Percentiles rank a stretch among this genome's conserved stretches.
phyloP scores from a whole-genome alignment of 2,329 filamentous ascomycete genomes.

The Aschersonia sp. region DNA sequence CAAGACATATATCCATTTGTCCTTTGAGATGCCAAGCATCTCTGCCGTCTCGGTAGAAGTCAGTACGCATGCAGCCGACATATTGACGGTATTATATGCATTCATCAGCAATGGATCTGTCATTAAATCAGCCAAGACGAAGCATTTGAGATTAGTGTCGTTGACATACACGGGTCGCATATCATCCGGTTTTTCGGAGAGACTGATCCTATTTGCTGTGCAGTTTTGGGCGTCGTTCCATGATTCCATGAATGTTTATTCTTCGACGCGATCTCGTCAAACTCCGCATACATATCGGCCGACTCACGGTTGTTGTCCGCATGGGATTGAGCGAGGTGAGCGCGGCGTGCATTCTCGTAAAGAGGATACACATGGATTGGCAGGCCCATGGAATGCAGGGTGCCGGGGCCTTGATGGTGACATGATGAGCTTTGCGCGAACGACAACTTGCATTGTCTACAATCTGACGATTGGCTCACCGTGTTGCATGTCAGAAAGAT shows the following conservation, averaged over 20 bases:
- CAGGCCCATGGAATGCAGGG: constrained; percentile 41
- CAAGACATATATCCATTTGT: constrained; percentile 49
- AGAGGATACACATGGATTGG: constrained; percentile 55
- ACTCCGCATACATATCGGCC: constrained; percentile 43
- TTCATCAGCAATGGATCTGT: constrained; percentile 56
- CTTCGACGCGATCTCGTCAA: constrained; percentile 38
- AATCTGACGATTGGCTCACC: constrained; percentile 3
- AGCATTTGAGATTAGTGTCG: background rate
- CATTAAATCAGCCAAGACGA: background rate
- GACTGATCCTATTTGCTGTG: constrained; percentile 37
- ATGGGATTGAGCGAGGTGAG: constrained; percentile 37
- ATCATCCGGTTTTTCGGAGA: constrained; percentile 50
- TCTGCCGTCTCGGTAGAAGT: constrained; percentile 41
- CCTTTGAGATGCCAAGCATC: constrained; percentile 36
- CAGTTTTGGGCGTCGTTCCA: constrained; percentile 26
- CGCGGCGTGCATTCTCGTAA: constrained; percentile 50
- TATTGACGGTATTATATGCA: constrained; percentile 55
- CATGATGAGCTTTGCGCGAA: background rate
- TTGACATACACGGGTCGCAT: constrained; percentile 45
- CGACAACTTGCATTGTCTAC: background rate
- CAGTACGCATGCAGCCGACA: constrained; percentile 45
- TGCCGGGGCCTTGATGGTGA: constrained; percentile 31
- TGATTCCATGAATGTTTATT: constrained; percentile 45
- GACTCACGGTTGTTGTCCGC: constrained; percentile 44
- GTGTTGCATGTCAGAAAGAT: constrained; percentile 26